Conservation (phyloP, 306 rosid species). For the Acmispon strigosus region DNA sequence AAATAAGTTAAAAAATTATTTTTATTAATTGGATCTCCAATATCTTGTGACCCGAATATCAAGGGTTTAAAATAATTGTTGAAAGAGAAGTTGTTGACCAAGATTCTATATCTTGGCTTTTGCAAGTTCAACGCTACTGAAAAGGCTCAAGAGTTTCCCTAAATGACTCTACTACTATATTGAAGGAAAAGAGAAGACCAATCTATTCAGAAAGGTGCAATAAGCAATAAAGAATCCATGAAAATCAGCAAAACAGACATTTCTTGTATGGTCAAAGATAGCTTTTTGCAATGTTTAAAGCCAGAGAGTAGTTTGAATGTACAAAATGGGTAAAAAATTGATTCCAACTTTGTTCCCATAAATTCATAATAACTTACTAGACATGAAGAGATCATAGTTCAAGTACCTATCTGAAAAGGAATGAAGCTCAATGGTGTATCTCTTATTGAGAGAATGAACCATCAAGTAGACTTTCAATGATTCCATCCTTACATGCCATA, state of each 20-base stretch:
- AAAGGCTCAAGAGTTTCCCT: not conserved
- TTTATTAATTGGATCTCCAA: not conserved
- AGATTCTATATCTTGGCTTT: not conserved
- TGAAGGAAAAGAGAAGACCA: not conserved
- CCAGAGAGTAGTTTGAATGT: slow-evolving; percentile 31
- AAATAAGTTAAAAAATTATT: not conserved
- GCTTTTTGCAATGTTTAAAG: slow-evolving; percentile 29
- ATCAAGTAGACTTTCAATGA: slow-evolving; percentile 20
- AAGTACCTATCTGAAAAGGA: slow-evolving; percentile 23
- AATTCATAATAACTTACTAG: slow-evolving; percentile 1
- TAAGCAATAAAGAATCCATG: slow-evolving; percentile 18
- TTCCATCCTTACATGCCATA: slow-evolving; percentile 61
- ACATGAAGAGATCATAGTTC: slow-evolving; percentile 20
- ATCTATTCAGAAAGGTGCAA: slow-evolving; percentile 12
- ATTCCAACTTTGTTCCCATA: slow-evolving; percentile 32
- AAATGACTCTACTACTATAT: not conserved
- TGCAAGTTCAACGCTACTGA: not conserved
- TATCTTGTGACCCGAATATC: not conserved
- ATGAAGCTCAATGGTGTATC: slow-evolving; percentile 20
- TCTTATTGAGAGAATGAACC: slow-evolving; percentile 18
- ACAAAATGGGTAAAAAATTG: slow-evolving; percentile 41
- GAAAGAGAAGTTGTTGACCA: not conserved
- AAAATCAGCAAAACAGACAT: slow-evolving; percentile 7
- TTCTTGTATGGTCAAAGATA: slow-evolving; percentile 14
- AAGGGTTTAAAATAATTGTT: not conserved